Evolutionary conservation across 1,284 basidiomycete genomes (phyloP), one percentile per base, ranked within the genome.

Genomic region (Cerrena zonata): DNA sequence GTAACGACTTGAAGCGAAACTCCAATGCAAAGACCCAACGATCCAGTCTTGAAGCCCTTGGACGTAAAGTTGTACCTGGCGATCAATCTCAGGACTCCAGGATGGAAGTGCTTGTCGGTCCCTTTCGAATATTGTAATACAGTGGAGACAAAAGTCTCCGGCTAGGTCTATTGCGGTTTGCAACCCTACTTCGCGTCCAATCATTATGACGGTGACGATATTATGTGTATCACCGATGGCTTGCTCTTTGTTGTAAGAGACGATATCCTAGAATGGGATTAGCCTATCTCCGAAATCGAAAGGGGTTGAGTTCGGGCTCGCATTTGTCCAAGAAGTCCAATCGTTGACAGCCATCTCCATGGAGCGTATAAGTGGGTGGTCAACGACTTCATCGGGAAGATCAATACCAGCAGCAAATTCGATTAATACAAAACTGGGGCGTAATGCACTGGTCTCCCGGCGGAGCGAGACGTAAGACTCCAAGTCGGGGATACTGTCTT

Each of bases 211-310:
- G 45, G 57, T 55, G 47, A 71, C 58, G 62, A 69, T 39, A 53
- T 71, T 71, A 55, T 70, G 67, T 2, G 61, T 68, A 49, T 70
- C 69, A 7, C 68, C 69, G 12, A 67, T 63, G 1, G 69, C 54
- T 52, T 71, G 69, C 46, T 72, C 70, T 22, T 65, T 63, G 41
- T 74, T 75, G 62, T 71, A 79, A 4, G 76, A 69, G 15, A 69
- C 70, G 5, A 72, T 64, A 51, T 71, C 69, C 68, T 72, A 50
- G n/a, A 15, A 15, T n/a, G n/a, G n/a, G n/a, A n/a, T n/a, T n/a
- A n/a, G n/a, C n/a, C n/a, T n/a, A n/a, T n/a, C n/a, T 39, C 5
- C 13, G 21, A 4, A 21, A 15, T 24, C 26, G 18, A 18, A 48
- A 3, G 10, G 22, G 3, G 30, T 5, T 5, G 18, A 25, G 21